phyloP scores from a whole-genome alignment of 805 yeast genomes.

The Hanseniaspora hatyaiensis region DNA sequence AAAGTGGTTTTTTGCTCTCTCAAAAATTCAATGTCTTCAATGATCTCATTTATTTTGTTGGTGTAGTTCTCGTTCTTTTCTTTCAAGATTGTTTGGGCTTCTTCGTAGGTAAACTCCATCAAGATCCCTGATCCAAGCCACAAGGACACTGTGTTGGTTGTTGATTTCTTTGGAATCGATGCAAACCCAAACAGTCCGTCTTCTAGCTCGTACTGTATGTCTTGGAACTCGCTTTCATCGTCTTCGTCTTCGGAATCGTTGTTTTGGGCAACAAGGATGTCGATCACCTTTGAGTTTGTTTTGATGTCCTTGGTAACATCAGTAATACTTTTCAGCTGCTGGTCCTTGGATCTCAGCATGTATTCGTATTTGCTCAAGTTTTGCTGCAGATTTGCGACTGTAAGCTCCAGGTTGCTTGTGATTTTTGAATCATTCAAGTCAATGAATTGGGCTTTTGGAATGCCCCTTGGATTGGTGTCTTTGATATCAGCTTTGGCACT shows the following conservation, averaged over 20 bases:
- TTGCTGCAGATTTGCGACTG: conserved; percentile 25
- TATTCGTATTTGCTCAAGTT: conserved; percentile 75
- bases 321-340: conserved; percentile 24
- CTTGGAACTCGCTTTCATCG: conserved; percentile 35
- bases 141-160: conserved; percentile 46
- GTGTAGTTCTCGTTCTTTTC: conserved; percentile 54
- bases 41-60: conserved; percentile 46
- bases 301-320: conserved; percentile 83
- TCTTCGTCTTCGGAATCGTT: conserved; percentile 28
- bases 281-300: conserved; percentile 62
- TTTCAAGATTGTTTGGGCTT: conserved; percentile 62
- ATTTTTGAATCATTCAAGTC: conserved; percentile 69
- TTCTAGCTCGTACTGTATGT: conserved; percentile 79
- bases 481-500: conserved; percentile 37
- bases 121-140: conserved; percentile 99
- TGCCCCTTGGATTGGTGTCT: conserved; percentile 78
- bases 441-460: conserved; percentile 91
- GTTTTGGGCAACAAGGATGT: conserved; percentile 34
- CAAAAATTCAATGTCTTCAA: conserved; percentile 79
- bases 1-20: conserved; percentile 90
- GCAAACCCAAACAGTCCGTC: conserved; percentile 88
- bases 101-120: conserved; percentile 86
- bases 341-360: conserved; percentile 46
- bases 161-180: conserved; percentile 44
- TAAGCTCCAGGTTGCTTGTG: conserved; percentile 59